phyloP scores from a whole-genome alignment of 768 basidiomycete species.

The Boletellus ananiceps region DNA sequence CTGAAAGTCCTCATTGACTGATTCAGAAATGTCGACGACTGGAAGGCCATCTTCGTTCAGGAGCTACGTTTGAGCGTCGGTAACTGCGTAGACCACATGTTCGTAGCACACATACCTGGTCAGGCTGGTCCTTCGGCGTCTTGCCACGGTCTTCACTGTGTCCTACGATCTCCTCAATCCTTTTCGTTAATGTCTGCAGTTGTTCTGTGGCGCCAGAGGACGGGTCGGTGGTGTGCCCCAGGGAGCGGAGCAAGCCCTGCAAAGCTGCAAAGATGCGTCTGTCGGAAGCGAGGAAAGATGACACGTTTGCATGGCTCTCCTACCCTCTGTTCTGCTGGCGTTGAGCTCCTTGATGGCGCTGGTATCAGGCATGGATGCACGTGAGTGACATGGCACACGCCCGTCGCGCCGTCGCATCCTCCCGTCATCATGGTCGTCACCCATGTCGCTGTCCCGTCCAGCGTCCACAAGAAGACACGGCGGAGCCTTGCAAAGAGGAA shows the following conservation, averaged over 20 bases:
- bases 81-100: conserved; percentile 17
- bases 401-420: neutral
- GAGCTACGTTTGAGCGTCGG: conserved; percentile 39
- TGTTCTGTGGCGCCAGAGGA: conserved; percentile 36
- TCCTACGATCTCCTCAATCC: conserved; percentile 47
- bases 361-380: conserved; percentile 17
- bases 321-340: conserved; percentile 36
- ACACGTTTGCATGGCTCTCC: conserved; percentile 14
- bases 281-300: neutral
- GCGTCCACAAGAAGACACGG: conserved; percentile 40
- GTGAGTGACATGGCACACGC: too few species aligned
- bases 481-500: conserved; percentile 43
- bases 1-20: conserved; percentile 30
- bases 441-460: conserved; percentile 30
- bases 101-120: conserved; percentile 51
- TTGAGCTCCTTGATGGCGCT: conserved; percentile 25
- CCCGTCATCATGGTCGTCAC: conserved; percentile 39
- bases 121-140: conserved; percentile 46
- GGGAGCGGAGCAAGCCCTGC: conserved; percentile 36
- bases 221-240: conserved; percentile 21
- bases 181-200: conserved; percentile 52
- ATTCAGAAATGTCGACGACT: conserved; percentile 73
- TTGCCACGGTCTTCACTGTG: conserved; percentile 41
- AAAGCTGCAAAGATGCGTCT: conserved; percentile 30
- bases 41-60: conserved; percentile 77